These are phyloP conservation scores for Isoetes taiwanensis DNA, from an alignment of 75 land plant species.

Conservation along the genomic window DNA sequence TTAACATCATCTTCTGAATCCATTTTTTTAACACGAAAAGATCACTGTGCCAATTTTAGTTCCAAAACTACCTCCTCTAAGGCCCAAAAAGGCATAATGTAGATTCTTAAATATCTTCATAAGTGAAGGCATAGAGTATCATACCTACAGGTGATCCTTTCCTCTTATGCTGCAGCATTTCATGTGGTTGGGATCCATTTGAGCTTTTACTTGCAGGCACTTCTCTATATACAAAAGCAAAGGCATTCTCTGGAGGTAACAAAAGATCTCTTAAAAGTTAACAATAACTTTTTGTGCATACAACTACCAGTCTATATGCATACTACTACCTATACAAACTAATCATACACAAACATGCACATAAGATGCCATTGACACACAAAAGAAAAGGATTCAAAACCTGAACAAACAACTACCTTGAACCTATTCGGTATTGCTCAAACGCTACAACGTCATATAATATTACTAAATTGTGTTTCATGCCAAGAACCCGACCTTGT, in stretches of 20 bases:
- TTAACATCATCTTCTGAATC: neutral
- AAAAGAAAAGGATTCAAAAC: no score
- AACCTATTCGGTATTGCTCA: no score
- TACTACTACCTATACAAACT: no score
- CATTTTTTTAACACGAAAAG: slow-evolving; percentile 9
- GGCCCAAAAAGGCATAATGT: neutral
- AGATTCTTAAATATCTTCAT: neutral
- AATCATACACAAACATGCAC: no score
- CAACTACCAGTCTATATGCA: no score
- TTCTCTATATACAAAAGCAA: slow-evolving; percentile 82
- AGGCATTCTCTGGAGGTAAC: slow-evolving; percentile 45
- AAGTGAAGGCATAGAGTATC: neutral
- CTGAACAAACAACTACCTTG: no score
- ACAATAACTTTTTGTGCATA: no score
- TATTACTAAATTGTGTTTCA: no score
- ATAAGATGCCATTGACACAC: no score
- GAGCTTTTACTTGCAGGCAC: slow-evolving; percentile 8
- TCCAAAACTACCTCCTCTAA: neutral
- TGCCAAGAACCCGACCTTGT: no score
- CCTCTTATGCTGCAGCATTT: slow-evolving; percentile 37
- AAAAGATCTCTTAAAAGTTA: no score
- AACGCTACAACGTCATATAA: no score
- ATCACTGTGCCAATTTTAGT: neutral
- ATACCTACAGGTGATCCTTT: slow-evolving; percentile 34
- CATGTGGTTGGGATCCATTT: slow-evolving; percentile 13